Base-by-base conservation (phyloP, 2,329 filamentous ascomycete genomes). In the Phaeomoniella chlamydospora region DNA sequence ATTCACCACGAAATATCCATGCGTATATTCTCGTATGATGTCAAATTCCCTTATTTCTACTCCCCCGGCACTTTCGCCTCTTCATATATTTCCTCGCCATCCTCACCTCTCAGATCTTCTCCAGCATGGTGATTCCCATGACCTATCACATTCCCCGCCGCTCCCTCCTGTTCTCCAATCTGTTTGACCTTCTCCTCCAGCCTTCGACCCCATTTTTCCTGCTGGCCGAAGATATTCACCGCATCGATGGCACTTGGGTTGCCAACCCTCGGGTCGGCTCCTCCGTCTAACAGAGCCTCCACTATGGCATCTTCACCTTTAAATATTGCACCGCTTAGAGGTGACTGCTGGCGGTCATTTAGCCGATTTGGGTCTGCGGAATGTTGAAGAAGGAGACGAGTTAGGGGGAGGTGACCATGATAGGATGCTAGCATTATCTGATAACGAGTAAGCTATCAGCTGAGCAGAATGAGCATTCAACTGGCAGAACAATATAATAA, bases 401-500 rank as follows among this genome's bases (percentile, higher is more conserved):
- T 74, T 0, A 80, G 65, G 0, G 68, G 61, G 2, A 67, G 62
- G 37, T 82, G 74, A 9, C 77, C 77, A 44, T 82, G 69, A 46
- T 84, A 84, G 0, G 77, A 68, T 0, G 78, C 73, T 1, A 85
- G 67, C 80, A 85, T 85, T 40, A 84, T 61, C 71, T 74, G 35
- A 29, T 17, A 17, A 16, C n/a, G n/a, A n/a, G n/a, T n/a, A n/a
- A n/a, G n/a, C n/a, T n/a, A n/a, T n/a, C n/a, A n/a, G n/a, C n/a
- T n/a, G 10, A 33, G 10, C 10, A 33, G 10, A 15, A 33, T 10
- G 15, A 10, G 10, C 14, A 33, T 29, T 29, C 22, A n/a, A n/a
- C 22, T n/a, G n/a, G 22, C n/a, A 29, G n/a, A n/a, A 29, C 10
- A 10, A 29, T 29, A 29, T 29, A 29, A 29, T 29, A n/a, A 29